These are phyloP conservation scores for Aspergillus mulundensis DNA, from an alignment of 495 filamentous ascomycete species.

Conservation along the genomic window DNA sequence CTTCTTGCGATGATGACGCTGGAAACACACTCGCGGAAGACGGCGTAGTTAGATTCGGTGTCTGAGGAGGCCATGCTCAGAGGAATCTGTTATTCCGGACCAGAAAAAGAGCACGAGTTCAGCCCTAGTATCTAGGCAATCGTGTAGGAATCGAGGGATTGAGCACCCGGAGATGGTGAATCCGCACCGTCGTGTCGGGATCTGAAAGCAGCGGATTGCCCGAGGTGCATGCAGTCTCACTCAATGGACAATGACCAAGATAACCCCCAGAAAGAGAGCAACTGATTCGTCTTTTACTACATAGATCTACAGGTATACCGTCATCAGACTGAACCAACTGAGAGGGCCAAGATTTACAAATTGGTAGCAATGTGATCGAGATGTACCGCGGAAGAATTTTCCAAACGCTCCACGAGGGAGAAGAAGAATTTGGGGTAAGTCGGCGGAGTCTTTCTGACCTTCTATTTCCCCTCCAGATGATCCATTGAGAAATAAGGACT, in stretches of 20 bases:
- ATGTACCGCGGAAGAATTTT: constrained; percentile 48
- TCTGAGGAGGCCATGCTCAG: constrained; percentile 11
- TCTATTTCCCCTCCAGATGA: constrained; percentile 46
- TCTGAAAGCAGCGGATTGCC: too few species aligned
- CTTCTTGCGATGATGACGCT: constrained; percentile 54
- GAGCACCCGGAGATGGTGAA: too few species aligned
- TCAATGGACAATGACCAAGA: too few species aligned
- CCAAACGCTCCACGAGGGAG: constrained; percentile 46
- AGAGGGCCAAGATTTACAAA: background rate
- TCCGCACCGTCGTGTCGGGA: too few species aligned
- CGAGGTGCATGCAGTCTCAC: too few species aligned
- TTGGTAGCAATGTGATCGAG: background rate
- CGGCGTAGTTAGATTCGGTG: constrained; percentile 55
- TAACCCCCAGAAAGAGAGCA: too few species aligned
- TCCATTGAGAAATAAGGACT: constrained; percentile 37
- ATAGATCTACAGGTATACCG: constrained; percentile 62
- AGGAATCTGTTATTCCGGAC: background rate
- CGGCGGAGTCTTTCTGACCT: constrained; percentile 44
- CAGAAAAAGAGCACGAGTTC: background rate
- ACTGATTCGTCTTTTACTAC: background rate
- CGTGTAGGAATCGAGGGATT: too few species aligned
- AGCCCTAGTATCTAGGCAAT: too few species aligned
- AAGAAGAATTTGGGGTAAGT: constrained; percentile 50
- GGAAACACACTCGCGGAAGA: constrained; percentile 66
- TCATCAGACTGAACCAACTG: constrained; percentile 34